Percentiles rank a stretch among this genome's conserved stretches.
These are phyloP conservation scores for Tulasnella sp. DNA, from an alignment of 768 basidiomycete species.

Conservation along the genomic window DNA sequence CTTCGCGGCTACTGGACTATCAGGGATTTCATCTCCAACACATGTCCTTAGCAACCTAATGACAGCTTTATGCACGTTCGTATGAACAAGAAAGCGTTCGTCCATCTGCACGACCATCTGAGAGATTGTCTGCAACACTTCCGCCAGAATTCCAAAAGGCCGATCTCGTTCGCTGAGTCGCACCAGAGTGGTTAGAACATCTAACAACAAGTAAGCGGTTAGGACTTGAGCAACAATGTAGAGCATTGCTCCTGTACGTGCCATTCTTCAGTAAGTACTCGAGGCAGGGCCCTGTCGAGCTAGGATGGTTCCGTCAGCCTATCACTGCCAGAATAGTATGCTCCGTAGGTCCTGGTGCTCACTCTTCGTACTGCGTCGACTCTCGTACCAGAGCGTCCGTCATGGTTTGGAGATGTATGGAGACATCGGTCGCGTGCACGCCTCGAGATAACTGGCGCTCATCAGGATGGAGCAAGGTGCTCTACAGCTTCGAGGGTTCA, in stretches of 20 bases:
- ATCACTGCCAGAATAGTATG: constrained; percentile 1
- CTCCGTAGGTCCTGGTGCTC: constrained; percentile 26
- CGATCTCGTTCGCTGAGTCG: constrained; percentile 74
- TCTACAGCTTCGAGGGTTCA: constrained; percentile 33
- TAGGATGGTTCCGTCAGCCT: constrained; percentile 25
- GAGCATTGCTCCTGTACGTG: constrained; percentile 27
- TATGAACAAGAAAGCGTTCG: constrained; percentile 87
- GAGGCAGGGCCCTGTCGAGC: constrained; percentile 77
- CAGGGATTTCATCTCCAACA: constrained; percentile 85
- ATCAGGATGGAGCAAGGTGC: constrained; percentile 76
- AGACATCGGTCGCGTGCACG: constrained; percentile 72
- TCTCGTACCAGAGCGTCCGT: constrained; percentile 82
- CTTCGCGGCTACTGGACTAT: constrained; percentile 63
- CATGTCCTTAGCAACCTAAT: constrained; percentile 75
- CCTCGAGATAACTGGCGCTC: constrained; percentile 78
- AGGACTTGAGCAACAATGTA: background rate
- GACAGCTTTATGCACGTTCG: constrained; percentile 80
- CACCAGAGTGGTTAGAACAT: constrained; percentile 75
- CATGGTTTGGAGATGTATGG: constrained; percentile 61
- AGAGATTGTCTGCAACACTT: constrained; percentile 75
- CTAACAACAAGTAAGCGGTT: constrained; percentile 29
- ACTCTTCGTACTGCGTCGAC: constrained; percentile 78
- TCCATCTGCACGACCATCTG: constrained; percentile 88
- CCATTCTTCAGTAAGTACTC: constrained; percentile 89
- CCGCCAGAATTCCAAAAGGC: constrained; percentile 82